phyloP scores from a whole-genome alignment of 805 yeast species.

The Yamadazyma sp. region DNA sequence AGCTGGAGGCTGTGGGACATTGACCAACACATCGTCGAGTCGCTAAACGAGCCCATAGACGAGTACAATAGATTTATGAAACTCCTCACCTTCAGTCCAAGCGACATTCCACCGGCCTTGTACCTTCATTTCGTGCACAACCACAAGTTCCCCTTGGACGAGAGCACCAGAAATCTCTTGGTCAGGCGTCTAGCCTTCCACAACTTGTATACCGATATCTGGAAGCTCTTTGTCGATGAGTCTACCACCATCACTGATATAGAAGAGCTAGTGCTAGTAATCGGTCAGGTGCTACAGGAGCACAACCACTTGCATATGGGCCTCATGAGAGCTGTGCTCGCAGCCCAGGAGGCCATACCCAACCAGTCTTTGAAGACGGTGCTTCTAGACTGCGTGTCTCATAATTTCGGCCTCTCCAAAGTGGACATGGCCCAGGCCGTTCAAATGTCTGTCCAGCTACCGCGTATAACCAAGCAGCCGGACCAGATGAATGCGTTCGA shows the following conservation, averaged over 20 bases:
- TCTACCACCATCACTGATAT: slow-evolving; percentile 33
- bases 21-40: slow-evolving; percentile 11
- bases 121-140: slow-evolving; percentile 22
- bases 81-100: slow-evolving; percentile 33
- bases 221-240: slow-evolving; percentile 29
- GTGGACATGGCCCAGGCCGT: not conserved
- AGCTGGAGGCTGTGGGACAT: slow-evolving; percentile 1
- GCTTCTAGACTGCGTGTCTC: slow-evolving; percentile 11
- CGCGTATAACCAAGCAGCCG: not conserved
- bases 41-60: slow-evolving; percentile 27
- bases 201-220: slow-evolving; percentile 28
- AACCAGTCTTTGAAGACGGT: slow-evolving; percentile 12
- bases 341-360: slow-evolving; percentile 9
- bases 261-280: slow-evolving; percentile 35
- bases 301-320: slow-evolving; percentile 26
- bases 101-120: slow-evolving; percentile 28
- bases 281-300: slow-evolving; percentile 19
- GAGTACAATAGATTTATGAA: slow-evolving; percentile 27
- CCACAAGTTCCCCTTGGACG: slow-evolving; percentile 20
- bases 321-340: slow-evolving; percentile 24
- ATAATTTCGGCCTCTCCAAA: slow-evolving; percentile 8
- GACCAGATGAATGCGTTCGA: no score
- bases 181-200: slow-evolving; percentile 33
- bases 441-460: not conserved
- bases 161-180: slow-evolving; percentile 21